Percentiles rank a stretch among this genome's conserved stretches.
These are phyloP conservation scores for Phytophthora quininea DNA, from an alignment of 352 stramenopile genomes.

Conservation along the genomic window DNA sequence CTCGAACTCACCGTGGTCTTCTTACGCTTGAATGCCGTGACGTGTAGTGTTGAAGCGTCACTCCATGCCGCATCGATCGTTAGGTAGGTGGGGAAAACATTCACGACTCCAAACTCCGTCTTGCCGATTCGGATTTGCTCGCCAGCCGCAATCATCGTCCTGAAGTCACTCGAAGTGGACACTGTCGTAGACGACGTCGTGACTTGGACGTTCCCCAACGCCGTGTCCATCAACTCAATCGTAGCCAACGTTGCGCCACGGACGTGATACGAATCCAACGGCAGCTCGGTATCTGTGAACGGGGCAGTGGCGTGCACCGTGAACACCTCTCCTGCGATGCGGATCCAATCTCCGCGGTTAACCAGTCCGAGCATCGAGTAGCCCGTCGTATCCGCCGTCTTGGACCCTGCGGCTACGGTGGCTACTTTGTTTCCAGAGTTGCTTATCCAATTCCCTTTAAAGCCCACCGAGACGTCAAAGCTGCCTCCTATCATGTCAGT, in stretches of 20 bases:
- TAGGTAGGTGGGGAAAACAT: conserved; percentile 33
- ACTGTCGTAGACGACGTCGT: conserved; percentile 38
- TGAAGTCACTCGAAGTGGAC: conserved; percentile 54
- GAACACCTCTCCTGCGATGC: conserved; percentile 66
- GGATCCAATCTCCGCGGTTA: conserved; percentile 68
- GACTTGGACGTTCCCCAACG: conserved; percentile 67
- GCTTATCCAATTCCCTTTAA: conserved; percentile 57
- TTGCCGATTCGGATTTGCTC: conserved; percentile 70
- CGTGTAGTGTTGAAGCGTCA: conserved; percentile 38
- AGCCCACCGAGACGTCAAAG: conserved; percentile 79
- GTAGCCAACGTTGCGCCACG: conserved; percentile 34
- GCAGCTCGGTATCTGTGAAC: conserved; percentile 73
- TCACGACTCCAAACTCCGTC: conserved; percentile 51
- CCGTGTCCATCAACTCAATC: conserved; percentile 66
- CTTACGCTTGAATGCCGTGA: conserved; percentile 73
- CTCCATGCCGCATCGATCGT: conserved; percentile 58
- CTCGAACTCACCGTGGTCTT: conserved; percentile 62
- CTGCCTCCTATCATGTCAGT: conserved; percentile 51
- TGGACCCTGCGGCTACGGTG: conserved; percentile 55
- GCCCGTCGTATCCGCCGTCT: conserved; percentile 39
- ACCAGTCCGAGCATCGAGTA: conserved; percentile 65
- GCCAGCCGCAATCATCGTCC: conserved; percentile 26
- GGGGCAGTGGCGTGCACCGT: conserved; percentile 63
- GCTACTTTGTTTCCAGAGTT: conserved; percentile 38
- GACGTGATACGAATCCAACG: conserved; percentile 74